Base-by-base conservation (phyloP, 202 grass and related monocot genomes). In the Zoysia matrella region DNA sequence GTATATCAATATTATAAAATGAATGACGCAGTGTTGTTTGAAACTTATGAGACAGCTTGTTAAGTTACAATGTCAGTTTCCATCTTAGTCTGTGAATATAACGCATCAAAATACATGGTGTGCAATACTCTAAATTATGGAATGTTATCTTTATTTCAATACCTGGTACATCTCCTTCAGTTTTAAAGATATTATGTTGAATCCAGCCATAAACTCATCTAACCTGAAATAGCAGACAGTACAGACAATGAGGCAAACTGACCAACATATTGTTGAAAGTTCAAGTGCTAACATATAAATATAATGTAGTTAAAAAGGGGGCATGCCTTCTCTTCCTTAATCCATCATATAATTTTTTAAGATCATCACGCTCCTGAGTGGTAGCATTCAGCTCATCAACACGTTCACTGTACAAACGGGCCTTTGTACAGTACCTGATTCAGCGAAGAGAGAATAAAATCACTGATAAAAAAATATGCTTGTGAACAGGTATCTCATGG, bases 111-210 rank as follows among this genome's bases (percentile, higher is more conserved):
- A 69, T n/a, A 73, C 11, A 11, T 9, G 62, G 30, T 55, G 8
- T 44, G 22, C 47, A 12, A 30, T 2, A 30, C 4, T 0, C 22
- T 7, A 47, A n/a, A 61, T 41, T 68, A 75, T 16, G 86, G 43
- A 13, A 67, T 43, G 10, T 2, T 74, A 69, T 60, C 30, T 30
- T 54, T 71, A 66, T 57, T 67, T 45, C 83, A 65, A 41, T 77
- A 95, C 96, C 96, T 98, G 92, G 72, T 98, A 98, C 96, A 98
- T 98, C 55, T 98, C 96, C 77, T 98, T 98, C 80, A 98, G 80
- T 85, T 98, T 98, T 56, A 98, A 62, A 79, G 96, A 98, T 78
- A 98, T 95, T 83, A 90, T 75, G 74, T 95, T 95, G 86, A 98
- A 98, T 66, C 96, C 96, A 66, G 78, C 85, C 92, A 98, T 95